Evolutionary conservation across 2,329 filamentous ascomycete genomes (phyloP).

Genomic region (Sclerotinia borealis): DNA sequence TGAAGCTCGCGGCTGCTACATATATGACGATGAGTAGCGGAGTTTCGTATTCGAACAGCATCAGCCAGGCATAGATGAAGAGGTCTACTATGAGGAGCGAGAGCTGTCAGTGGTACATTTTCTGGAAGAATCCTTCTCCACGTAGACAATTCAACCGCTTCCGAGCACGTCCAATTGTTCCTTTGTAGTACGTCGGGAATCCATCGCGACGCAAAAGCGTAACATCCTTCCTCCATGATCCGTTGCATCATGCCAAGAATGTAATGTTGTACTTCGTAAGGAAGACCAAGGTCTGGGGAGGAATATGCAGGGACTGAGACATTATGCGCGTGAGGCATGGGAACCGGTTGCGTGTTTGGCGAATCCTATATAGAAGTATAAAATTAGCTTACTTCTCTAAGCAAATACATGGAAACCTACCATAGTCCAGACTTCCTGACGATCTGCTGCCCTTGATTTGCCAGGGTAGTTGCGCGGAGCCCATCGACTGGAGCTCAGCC

Average conservation of each 20-base stretch:
- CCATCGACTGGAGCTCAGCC: constrained; percentile 23
- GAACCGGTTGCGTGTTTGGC: not conserved
- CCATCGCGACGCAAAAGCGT: constrained; percentile 29
- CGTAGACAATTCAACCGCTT: constrained; percentile 29
- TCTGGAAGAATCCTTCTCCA: constrained; percentile 26
- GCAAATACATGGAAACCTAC: constrained; percentile 13
- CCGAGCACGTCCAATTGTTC: constrained; percentile 27
- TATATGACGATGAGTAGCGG: constrained; percentile 30
- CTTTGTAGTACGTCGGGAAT: constrained; percentile 23
- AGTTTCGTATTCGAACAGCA: constrained; percentile 29
- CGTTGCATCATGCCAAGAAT: constrained; percentile 30
- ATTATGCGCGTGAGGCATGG: not conserved
- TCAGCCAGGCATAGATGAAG: constrained; percentile 23
- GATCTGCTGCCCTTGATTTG: constrained; percentile 5
- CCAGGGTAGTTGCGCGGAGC: constrained; percentile 22
- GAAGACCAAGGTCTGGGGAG: constrained; percentile 25
- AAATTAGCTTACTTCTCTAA: constrained; percentile 6
- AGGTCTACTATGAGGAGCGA: constrained; percentile 18
- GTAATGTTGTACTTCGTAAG: constrained; percentile 33
- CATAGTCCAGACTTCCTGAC: constrained; percentile 23
- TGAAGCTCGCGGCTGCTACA: constrained; percentile 27
- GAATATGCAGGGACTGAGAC: not conserved
- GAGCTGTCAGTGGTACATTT: constrained; percentile 20
- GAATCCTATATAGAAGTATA: not conserved
- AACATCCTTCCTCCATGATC: constrained; percentile 31